Percentiles rank a stretch among this genome's conserved stretches.
phyloP scores from a whole-genome alignment of 2,329 filamentous ascomycete genomes.

The Aspergillus terreus region DNA sequence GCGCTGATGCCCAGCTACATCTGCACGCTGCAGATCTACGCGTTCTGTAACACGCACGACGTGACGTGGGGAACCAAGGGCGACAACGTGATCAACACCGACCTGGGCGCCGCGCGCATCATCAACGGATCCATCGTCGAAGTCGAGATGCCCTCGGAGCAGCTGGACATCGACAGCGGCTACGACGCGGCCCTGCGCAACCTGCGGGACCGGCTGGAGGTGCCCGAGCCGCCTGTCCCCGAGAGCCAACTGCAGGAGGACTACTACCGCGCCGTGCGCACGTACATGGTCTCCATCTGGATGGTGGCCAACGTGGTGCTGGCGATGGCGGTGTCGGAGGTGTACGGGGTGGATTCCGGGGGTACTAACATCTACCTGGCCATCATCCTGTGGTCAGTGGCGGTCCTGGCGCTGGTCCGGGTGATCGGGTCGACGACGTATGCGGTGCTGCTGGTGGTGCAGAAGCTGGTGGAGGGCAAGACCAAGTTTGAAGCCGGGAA shows the following conservation, averaged over 20 bases:
- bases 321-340: conserved; percentile 87
- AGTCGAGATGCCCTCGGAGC: conserved; percentile 95
- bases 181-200: conserved; percentile 97
- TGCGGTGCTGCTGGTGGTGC: conserved; percentile 76
- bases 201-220: conserved; percentile 86
- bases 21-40: conserved; percentile 95
- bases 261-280: conserved; percentile 95
- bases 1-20: conserved; percentile 88
- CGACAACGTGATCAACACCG: conserved; percentile 90
- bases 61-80: conserved; percentile 99
- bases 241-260: conserved; percentile 92
- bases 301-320: conserved; percentile 88
- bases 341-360: conserved; percentile 69
- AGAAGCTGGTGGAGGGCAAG: conserved; percentile 81
- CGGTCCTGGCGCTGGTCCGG: conserved; percentile 79
- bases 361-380: conserved; percentile 84
- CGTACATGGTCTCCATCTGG: conserved; percentile 97
- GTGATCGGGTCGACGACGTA: conserved; percentile 79
- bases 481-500: conserved; percentile 54
- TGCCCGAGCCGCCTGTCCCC: conserved; percentile 57
- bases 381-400: conserved; percentile 91
- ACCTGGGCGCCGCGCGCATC: conserved; percentile 80
- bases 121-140: conserved; percentile 78
- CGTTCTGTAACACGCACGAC: conserved; percentile 98
- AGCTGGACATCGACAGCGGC: conserved; percentile 95